Base-by-base conservation (phyloP, 148 eudicot species). In the Dysphania ambrosioides region DNA sequence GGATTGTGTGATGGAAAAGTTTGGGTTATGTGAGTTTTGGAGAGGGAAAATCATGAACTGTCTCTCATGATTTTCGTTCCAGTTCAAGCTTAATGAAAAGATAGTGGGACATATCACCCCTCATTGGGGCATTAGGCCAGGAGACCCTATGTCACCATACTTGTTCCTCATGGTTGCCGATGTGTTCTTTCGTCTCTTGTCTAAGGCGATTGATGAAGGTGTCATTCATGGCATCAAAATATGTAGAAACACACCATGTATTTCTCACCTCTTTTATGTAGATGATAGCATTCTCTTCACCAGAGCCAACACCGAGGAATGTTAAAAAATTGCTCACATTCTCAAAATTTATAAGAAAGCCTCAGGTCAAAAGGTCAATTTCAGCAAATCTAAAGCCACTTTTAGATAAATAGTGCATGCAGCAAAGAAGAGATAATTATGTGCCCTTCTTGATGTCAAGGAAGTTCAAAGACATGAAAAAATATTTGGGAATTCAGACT, bases 271-370 rank as follows among this genome's bases (percentile, higher is more conserved):
- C 13, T 61, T 61, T 4, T 61, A 26, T 11, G 66, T 35, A 4
- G 66, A 61, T 29, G 66, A 27, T 35, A 42, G 0, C 12, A 42
- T 42, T 12, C 12, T 42, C 6, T 42, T 42, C 12, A 12, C 47
- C 12, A 42, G 15, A 67, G 71, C 55, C 13, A 18, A 38, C 29
- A 1, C 40, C 29, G 3, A 18, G 4, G 71, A 67, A 67, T 67
- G 53, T 26, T 67, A 23, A 8, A 3, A 21, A 12, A 19, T 67
- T 7, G 31, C 31, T 67, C 5, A 67, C 19, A 26, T 69, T 13
- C n/a, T 69, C 31, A 47, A 8, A 19, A 16, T 26, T 2, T 44
- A 69, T 69, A 57, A 69, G 58, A 24, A 57, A 29, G 72, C 72
- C 5, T 69, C 58, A 0, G 72, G 58, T 1, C 58, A 69, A 29